Conservation (phyloP, 148 eudicot species). For the Spergularia marina region DNA sequence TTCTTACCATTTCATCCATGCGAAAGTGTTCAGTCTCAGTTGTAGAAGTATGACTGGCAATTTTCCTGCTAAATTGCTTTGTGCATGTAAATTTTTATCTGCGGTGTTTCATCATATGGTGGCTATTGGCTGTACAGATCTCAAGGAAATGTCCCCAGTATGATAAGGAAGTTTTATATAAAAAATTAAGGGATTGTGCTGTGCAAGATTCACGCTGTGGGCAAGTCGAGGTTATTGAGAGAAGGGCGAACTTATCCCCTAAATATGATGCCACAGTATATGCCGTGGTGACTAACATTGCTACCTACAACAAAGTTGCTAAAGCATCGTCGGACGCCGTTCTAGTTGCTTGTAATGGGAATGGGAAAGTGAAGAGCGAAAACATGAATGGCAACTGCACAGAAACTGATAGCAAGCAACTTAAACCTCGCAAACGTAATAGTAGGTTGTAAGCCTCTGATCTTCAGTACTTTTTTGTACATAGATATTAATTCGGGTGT, state of each 20-base stretch:
- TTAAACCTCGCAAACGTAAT: slow-evolving; percentile 40
- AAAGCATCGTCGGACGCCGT: slow-evolving; percentile 21
- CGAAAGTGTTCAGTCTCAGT: neutral
- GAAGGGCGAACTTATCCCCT: slow-evolving; percentile 44
- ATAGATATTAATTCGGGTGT: slow-evolving; percentile 7
- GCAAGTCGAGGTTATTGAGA: slow-evolving; percentile 57
- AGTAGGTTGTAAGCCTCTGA: slow-evolving; percentile 25
- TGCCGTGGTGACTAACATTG: slow-evolving; percentile 63
- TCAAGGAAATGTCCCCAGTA: slow-evolving; percentile 37
- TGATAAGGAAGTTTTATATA: slow-evolving; percentile 54
- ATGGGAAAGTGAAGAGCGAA: slow-evolving; percentile 31
- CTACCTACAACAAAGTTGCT: slow-evolving; percentile 37
- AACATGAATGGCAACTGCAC: slow-evolving; percentile 21
- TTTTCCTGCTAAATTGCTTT: neutral
- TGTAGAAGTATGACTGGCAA: neutral
- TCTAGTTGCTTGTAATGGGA: slow-evolving; percentile 41
- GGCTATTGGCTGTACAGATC: slow-evolving; percentile 37
- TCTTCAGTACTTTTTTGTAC: slow-evolving; percentile 26
- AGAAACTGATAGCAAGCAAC: slow-evolving; percentile 25
- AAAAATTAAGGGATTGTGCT: slow-evolving; percentile 47
- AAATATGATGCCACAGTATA: slow-evolving; percentile 53
- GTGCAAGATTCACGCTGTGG: slow-evolving; percentile 51
- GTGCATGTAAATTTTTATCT: neutral
- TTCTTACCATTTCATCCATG: neutral
- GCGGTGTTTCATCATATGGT: no score